Percentiles rank a stretch among this genome's conserved stretches.
Evolutionary conservation across 2,329 filamentous ascomycete species (phyloP).

Genomic region (Colletotrichum filicis): DNA sequence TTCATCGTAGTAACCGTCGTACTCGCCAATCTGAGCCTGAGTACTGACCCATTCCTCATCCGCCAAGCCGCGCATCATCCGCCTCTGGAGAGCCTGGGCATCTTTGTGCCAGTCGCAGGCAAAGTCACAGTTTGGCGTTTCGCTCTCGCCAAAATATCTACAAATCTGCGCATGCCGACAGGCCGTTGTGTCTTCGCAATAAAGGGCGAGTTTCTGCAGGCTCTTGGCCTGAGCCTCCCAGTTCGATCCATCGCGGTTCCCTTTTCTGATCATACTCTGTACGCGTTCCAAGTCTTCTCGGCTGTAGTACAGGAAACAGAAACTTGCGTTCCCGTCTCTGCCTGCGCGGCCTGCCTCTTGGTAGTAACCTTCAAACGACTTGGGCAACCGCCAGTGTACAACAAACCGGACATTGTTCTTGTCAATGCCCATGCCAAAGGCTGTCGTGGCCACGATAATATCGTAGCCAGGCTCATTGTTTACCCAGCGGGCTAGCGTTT

Average conservation of each 20-base stretch:
- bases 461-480: conserved; percentile 81
- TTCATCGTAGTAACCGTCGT: conserved; percentile 66
- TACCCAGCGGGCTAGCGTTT: conserved; percentile 78
- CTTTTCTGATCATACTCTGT: conserved; percentile 64
- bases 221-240: conserved; percentile 68
- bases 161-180: conserved; percentile 84
- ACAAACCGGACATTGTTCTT: conserved; percentile 96
- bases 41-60: conserved; percentile 73
- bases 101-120: conserved; percentile 86
- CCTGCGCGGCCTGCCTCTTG: conserved; percentile 95
- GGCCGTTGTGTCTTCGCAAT: conserved; percentile 79
- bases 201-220: conserved; percentile 76
- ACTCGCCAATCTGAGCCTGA: conserved; percentile 68
- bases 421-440: conserved; percentile 98
- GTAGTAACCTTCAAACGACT: conserved; percentile 95
- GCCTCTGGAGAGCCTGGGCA: conserved; percentile 62
- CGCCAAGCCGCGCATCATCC: conserved; percentile 66
- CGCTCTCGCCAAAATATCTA: conserved; percentile 79
- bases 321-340: conserved; percentile 86
- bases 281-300: conserved; percentile 86
- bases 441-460: conserved; percentile 93
- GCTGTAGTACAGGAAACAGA: conserved; percentile 92
- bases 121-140: conserved; percentile 72
- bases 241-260: conserved; percentile 53
- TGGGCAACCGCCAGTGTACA: conserved; percentile 92